Conservation (phyloP, 768 basidiomycete species). For the Macrocybe gigantea region DNA sequence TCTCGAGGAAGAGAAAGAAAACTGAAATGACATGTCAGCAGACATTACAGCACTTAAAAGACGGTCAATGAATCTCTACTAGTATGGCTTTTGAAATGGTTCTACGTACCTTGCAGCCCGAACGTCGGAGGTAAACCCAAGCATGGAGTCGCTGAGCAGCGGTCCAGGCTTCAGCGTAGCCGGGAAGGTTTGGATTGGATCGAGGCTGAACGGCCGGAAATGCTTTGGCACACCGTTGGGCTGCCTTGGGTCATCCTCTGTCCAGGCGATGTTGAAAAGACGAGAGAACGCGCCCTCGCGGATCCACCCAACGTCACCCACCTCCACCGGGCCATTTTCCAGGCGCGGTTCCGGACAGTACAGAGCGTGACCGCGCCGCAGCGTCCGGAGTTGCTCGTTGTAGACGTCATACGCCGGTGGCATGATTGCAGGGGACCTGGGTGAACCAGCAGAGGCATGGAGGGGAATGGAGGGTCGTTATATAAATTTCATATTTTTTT, state of each 20-base stretch:
- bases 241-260: constrained; percentile 6
- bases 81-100: no score
- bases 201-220: constrained; percentile 5
- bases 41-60: constrained; percentile 2
- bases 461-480: no score
- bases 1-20: constrained; percentile 8
- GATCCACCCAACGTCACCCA: constrained; percentile 6
- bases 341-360: constrained; percentile 8
- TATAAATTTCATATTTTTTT: no score
- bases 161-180: constrained; percentile 9
- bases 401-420: constrained; percentile 9
- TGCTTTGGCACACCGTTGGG: constrained; percentile 4
- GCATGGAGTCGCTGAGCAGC: constrained; percentile 7
- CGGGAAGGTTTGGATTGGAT: background rate
- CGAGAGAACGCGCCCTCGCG: constrained; percentile 7
- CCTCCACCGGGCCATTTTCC: constrained; percentile 4
- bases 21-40: constrained; percentile 7
- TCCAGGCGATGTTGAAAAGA: constrained; percentile 8
- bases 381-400: constrained; percentile 3
- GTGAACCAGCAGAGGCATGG: no score
- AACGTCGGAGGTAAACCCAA: constrained; percentile 1
- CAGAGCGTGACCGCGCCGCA: constrained; percentile 5
- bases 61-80: background rate
- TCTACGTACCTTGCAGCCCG: constrained; percentile 4
- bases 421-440: constrained; percentile 1